These are phyloP conservation scores for Ganoderma boninense DNA, from an alignment of 1,284 basidiomycete species.

Conservation along the genomic window DNA sequence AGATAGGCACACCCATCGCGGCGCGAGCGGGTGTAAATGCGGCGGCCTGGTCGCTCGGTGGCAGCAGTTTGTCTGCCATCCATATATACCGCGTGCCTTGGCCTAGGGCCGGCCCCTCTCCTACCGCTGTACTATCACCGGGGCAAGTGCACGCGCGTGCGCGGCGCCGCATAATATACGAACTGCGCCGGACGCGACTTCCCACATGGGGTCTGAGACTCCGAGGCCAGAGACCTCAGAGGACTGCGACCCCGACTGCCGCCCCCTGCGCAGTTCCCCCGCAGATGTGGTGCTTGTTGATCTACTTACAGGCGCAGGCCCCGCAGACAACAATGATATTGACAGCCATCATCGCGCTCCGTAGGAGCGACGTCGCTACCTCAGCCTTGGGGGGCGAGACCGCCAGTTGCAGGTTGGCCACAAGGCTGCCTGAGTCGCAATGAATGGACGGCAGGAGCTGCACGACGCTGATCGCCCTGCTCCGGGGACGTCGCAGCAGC, in stretches of 20 bases:
- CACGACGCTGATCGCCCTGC: background rate
- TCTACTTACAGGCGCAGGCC: background rate
- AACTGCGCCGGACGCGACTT: background rate
- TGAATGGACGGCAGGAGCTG: too few relatives aligned
- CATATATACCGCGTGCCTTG: background rate
- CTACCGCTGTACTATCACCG: background rate
- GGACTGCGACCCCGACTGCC: background rate
- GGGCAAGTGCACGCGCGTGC: background rate
- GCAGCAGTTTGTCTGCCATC: background rate
- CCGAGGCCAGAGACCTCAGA: too few relatives aligned
- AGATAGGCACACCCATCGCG: background rate
- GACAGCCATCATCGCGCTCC: background rate
- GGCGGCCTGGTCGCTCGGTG: background rate
- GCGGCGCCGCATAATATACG: conserved; percentile 4
- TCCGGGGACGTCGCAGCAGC: conserved; percentile 7
- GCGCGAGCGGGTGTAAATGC: background rate
- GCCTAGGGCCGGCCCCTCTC: background rate
- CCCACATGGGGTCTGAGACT: background rate
- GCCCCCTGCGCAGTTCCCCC: background rate
- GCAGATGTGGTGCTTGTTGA: background rate
- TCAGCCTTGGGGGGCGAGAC: background rate
- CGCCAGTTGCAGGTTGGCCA: background rate
- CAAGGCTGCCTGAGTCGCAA: background rate
- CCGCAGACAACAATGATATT: background rate
- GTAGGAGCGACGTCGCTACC: background rate